Evolutionary conservation across 768 basidiomycete species (phyloP).

Genomic region (Tremella yokohamensis): DNA sequence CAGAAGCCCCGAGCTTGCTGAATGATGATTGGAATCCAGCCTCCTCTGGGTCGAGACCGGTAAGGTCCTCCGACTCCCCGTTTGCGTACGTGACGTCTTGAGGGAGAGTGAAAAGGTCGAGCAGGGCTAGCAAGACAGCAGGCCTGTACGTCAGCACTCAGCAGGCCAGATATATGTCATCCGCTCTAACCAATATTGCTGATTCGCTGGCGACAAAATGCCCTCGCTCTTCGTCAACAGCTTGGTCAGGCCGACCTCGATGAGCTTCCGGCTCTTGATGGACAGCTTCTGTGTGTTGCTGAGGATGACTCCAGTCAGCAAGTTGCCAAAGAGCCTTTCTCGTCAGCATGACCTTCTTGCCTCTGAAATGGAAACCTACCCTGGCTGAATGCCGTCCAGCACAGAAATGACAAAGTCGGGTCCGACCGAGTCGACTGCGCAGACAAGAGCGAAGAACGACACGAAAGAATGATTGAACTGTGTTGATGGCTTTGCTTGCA

Average conservation of each 20-base stretch:
- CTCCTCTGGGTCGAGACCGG: constrained; percentile 84
- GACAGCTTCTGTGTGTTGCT: constrained; percentile 78
- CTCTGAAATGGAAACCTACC: constrained; percentile 56
- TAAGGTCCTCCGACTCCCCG: constrained; percentile 55
- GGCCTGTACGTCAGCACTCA: constrained; percentile 58
- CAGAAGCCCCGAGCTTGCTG: constrained; percentile 81
- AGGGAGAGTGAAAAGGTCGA: constrained; percentile 72
- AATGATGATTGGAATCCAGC: constrained; percentile 93
- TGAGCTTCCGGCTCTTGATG: constrained; percentile 77
- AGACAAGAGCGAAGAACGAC: constrained; percentile 68
- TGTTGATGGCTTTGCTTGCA: constrained; percentile 85
- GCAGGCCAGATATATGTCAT: background rate
- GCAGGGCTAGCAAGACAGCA: constrained; percentile 63
- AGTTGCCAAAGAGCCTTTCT: constrained; percentile 69
- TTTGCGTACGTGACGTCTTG: constrained; percentile 58
- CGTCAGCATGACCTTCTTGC: background rate
- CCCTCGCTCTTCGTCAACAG: constrained; percentile 69
- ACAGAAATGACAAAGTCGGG: constrained; percentile 76
- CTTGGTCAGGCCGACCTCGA: constrained; percentile 72
- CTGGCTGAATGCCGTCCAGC: constrained; percentile 77
- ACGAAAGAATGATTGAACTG: constrained; percentile 79
- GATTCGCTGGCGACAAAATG: constrained; percentile 59
- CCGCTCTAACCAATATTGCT: background rate
- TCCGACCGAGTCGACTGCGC: constrained; percentile 71
- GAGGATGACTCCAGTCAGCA: constrained; percentile 70